phyloP scores from a whole-genome alignment of 768 basidiomycete genomes.

The Lactifluus echinatus region DNA sequence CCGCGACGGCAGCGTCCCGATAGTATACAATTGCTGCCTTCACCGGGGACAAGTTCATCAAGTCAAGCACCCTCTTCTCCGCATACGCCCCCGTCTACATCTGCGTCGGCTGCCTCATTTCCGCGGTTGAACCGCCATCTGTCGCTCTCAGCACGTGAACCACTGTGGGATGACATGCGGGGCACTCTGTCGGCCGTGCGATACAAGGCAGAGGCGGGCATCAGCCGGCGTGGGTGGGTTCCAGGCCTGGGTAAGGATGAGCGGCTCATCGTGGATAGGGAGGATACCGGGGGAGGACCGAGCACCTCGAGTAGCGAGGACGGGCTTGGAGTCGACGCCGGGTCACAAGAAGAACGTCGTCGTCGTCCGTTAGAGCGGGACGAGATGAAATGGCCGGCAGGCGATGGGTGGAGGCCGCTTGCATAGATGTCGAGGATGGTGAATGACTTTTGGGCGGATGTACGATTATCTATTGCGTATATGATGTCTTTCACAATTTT shows the following conservation, averaged over 20 bases:
- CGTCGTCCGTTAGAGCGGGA: constrained; percentile 33
- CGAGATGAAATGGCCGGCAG: constrained; percentile 52
- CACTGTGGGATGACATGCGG: constrained; percentile 34
- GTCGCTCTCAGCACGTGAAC: constrained; percentile 29
- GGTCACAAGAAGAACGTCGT: constrained; percentile 5
- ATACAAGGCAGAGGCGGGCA: constrained; percentile 65
- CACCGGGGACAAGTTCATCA: neutral
- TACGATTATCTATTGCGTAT: neutral
- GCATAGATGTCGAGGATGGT: neutral
- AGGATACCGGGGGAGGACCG: constrained; percentile 24
- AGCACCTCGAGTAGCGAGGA: constrained; percentile 21
- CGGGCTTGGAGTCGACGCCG: constrained; percentile 18
- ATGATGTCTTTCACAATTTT: neutral
- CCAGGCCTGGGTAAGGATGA: constrained; percentile 30
- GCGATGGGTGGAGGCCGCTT: constrained; percentile 46
- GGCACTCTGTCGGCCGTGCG: constrained; percentile 34
- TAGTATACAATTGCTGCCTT: constrained; percentile 43
- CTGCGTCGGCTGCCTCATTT: constrained; percentile 15
- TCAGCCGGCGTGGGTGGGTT: constrained; percentile 53
- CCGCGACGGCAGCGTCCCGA: constrained; percentile 48
- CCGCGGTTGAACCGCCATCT: constrained; percentile 31
- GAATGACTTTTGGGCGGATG: neutral
- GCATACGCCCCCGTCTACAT: constrained; percentile 7
- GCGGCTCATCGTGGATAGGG: constrained; percentile 32
- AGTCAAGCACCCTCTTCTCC: constrained; percentile 3